Evolutionary conservation across 768 basidiomycete species (phyloP).

Genomic region (Podaxis sp.): DNA sequence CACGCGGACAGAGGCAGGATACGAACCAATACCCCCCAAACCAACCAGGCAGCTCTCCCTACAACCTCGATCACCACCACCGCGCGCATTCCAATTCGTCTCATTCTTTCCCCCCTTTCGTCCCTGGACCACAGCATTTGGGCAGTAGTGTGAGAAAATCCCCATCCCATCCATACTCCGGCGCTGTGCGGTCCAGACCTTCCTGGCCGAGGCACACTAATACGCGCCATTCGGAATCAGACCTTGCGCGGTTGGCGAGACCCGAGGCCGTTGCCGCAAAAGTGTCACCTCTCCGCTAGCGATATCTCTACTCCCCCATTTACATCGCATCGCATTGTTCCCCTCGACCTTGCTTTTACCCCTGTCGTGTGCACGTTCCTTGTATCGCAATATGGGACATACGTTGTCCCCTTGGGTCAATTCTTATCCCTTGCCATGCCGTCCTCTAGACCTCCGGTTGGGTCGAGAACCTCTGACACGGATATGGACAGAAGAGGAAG

Average conservation of each 20-base stretch:
- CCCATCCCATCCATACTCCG: background rate
- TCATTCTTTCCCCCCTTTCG: background rate
- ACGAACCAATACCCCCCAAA: background rate
- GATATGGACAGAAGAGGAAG: background rate
- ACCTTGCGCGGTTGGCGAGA: background rate
- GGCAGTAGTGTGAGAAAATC: background rate
- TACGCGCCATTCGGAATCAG: background rate
- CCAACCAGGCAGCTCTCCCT: background rate
- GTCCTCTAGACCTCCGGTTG: background rate
- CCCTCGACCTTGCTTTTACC: background rate
- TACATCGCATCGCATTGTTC: background rate
- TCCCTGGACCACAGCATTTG: background rate
- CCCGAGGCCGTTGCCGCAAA: background rate
- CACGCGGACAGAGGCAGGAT: background rate
- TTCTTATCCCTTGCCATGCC: background rate
- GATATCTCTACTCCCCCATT: too few species aligned
- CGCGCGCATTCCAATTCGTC: background rate
- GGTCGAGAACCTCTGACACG: background rate
- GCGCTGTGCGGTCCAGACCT: background rate
- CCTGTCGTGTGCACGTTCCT: background rate
- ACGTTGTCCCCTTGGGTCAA: background rate
- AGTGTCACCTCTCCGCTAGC: background rate
- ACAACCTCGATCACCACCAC: background rate
- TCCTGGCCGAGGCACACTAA: background rate
- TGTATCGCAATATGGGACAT: background rate